A percentile compares a stretch with the other conserved stretches of the same genome.
Conservation (phyloP, 441 rosid species). For the Syzygium malaccense region DNA sequence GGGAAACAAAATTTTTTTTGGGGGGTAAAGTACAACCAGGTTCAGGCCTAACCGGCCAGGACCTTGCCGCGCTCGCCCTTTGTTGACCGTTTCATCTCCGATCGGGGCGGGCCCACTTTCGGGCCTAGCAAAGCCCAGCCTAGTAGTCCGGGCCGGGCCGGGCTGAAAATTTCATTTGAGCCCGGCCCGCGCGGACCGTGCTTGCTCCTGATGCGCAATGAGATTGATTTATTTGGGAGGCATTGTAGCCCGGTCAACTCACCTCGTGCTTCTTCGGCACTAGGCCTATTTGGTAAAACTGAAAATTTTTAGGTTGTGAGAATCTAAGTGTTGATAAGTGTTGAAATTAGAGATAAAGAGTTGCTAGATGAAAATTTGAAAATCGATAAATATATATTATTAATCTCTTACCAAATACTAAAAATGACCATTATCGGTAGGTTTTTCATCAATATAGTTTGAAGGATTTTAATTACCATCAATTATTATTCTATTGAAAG, state of each 20-base stretch:
- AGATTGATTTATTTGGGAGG: not conserved
- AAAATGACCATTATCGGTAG: not conserved
- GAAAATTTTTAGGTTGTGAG: not conserved
- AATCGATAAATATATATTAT: not conserved
- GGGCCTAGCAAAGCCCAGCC: not conserved
- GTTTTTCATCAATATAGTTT: not conserved
- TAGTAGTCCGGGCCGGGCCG: not conserved
- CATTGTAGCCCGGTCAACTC: fast-evolving
- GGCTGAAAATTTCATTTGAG: not conserved
- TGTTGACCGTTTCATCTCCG: not conserved
- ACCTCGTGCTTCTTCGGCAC: not conserved
- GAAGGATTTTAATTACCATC: not conserved
- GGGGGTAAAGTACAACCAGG: not conserved
- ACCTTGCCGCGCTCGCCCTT: no score
- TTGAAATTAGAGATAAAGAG: not conserved
- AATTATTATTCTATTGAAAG: not conserved
- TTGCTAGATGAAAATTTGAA: not conserved
- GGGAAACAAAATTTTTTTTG: not conserved
- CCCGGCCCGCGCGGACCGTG: fast-evolving
- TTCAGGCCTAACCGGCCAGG: not conserved
- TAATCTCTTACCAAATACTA: not conserved
- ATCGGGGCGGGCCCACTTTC: not conserved
- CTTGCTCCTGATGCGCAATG: not conserved
- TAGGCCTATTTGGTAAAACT: not conserved
- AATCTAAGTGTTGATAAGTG: not conserved